These are phyloP conservation scores for Pseudotsuga menziesii DNA, from an alignment of 75 land plant species.

Conservation along the genomic window DNA sequence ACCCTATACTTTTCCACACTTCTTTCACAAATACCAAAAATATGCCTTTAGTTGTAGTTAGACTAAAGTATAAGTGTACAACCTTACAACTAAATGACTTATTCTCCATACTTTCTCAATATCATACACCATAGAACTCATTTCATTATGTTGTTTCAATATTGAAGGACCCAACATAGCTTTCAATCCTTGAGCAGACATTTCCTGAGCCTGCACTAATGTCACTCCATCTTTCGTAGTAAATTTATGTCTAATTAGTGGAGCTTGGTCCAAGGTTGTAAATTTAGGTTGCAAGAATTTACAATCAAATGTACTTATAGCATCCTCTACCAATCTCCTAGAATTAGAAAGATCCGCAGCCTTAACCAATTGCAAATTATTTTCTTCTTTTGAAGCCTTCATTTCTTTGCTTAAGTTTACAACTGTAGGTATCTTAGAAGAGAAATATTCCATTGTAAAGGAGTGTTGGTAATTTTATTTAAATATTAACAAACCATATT, in stretches of 20 bases:
- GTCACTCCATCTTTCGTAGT: conserved; percentile 21
- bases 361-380: neutral
- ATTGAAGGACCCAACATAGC: conserved; percentile 43
- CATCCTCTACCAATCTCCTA: neutral
- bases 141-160: conserved; percentile 21
- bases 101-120: conserved; percentile 16
- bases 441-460: neutral
- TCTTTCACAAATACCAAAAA: neutral
- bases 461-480: neutral
- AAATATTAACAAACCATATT: neutral
- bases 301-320: neutral
- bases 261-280: neutral
- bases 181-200: conserved; percentile 46
- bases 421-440: neutral
- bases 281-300: neutral
- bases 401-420: neutral
- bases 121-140: conserved; percentile 5
- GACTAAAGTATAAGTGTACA: neutral
- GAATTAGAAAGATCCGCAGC: neutral
- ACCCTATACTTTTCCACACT: neutral
- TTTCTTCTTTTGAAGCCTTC: neutral
- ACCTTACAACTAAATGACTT: too few relatives aligned
- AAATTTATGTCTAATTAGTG: neutral
- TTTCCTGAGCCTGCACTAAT: conserved; percentile 40
- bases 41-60: neutral